Percentiles rank a stretch among this genome's conserved stretches.
Conservation (phyloP, 768 basidiomycete species). For the Mycena pura region DNA sequence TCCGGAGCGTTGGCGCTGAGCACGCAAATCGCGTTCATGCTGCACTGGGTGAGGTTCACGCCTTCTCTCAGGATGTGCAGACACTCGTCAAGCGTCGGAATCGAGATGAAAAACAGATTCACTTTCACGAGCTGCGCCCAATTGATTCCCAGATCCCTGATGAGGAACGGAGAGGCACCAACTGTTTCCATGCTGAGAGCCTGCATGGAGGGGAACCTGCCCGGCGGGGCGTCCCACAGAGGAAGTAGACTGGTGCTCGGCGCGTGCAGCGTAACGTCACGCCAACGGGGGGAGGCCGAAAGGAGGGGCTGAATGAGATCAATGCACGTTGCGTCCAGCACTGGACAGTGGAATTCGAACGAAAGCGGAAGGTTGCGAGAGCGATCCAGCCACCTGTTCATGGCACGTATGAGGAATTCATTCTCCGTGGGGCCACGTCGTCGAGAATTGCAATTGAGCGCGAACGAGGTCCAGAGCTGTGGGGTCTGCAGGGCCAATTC, state of each 20-base stretch:
- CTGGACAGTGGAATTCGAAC: slow-evolving; percentile 15
- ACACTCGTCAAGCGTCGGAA: slow-evolving; percentile 46
- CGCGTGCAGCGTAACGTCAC: slow-evolving; percentile 41
- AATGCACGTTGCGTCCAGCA: slow-evolving; percentile 13
- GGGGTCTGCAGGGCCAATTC: slow-evolving; percentile 45
- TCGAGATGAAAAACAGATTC: slow-evolving; percentile 41
- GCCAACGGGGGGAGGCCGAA: slow-evolving; percentile 38
- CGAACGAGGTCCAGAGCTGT: slow-evolving; percentile 55
- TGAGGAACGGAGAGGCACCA: slow-evolving; percentile 33
- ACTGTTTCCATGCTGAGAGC: slow-evolving; percentile 40
- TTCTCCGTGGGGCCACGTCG: slow-evolving; percentile 18
- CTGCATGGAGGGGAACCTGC: slow-evolving; percentile 37
- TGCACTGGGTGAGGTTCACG: slow-evolving; percentile 39
- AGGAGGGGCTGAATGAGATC: slow-evolving; percentile 15
- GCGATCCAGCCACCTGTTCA: slow-evolving; percentile 45
- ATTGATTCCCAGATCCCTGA: slow-evolving; percentile 38
- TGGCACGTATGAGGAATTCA: slow-evolving; percentile 27
- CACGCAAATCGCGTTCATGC: slow-evolving; percentile 40
- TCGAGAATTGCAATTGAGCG: slow-evolving; percentile 32
- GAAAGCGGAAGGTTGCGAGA: slow-evolving; percentile 33
- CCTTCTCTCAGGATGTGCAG: slow-evolving; percentile 41
- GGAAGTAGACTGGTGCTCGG: slow-evolving; percentile 37
- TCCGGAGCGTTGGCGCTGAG: slow-evolving; percentile 23
- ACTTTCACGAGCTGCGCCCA: slow-evolving; percentile 49
- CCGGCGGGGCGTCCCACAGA: slow-evolving; percentile 31